Evolutionary conservation across 1,284 basidiomycete species (phyloP).

Genomic region (Hemileia vastatrix): DNA sequence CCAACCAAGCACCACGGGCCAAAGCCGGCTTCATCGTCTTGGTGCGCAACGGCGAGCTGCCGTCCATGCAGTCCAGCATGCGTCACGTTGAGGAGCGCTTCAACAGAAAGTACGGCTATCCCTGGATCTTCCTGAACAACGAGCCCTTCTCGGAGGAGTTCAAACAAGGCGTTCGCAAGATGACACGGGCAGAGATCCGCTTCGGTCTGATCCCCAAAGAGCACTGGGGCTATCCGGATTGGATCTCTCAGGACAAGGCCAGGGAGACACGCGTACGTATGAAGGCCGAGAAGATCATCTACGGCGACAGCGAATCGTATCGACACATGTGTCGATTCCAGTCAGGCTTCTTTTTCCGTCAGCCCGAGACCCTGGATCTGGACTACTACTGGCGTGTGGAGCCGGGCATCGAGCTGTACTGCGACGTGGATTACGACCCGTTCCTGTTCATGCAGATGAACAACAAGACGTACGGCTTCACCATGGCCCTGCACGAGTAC

Average conservation of each 20-base stretch:
- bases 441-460: slow-evolving; percentile 49
- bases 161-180: slow-evolving; percentile 34
- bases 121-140: slow-evolving; percentile 47
- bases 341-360: slow-evolving; percentile 50
- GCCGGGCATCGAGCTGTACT: slow-evolving; percentile 66
- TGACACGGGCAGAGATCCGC: slow-evolving; percentile 37
- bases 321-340: slow-evolving; percentile 91
- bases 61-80: slow-evolving; percentile 34
- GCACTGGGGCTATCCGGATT: slow-evolving; percentile 74
- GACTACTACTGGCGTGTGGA: slow-evolving; percentile 88
- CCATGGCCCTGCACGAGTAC: slow-evolving; percentile 67
- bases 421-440: slow-evolving; percentile 68
- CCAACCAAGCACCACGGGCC: slow-evolving; percentile 30
- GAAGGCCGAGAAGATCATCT: slow-evolving; percentile 71
- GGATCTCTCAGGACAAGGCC: slow-evolving; percentile 62
- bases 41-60: slow-evolving; percentile 42
- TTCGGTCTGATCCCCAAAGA: slow-evolving; percentile 74
- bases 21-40: slow-evolving; percentile 44
- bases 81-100: slow-evolving; percentile 20
- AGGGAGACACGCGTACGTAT: slow-evolving; percentile 56
- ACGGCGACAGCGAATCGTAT: slow-evolving; percentile 61
- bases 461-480: slow-evolving; percentile 54
- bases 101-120: slow-evolving; percentile 33
- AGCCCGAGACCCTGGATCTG: slow-evolving; percentile 49
- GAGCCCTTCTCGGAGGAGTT: slow-evolving; percentile 45